phyloP scores from a whole-genome alignment of 352 stramenopile genomes.

The Phytophthora melonis region DNA sequence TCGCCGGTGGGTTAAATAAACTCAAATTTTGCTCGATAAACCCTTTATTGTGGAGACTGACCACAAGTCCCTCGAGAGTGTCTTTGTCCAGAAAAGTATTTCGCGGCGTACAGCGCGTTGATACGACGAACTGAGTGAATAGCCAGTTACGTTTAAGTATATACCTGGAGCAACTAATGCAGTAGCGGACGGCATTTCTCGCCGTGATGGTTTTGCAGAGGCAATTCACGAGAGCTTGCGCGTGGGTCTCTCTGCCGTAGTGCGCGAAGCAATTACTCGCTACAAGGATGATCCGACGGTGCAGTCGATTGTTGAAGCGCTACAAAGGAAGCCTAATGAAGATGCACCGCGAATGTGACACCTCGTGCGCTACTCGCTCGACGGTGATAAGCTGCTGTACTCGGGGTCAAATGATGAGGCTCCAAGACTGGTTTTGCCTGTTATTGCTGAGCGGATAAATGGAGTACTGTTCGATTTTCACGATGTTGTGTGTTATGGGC shows the following conservation, averaged over 20 bases:
- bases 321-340: too few species aligned
- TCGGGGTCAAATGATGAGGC: neutral
- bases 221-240: neutral
- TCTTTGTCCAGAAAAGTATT: neutral
- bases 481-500: neutral
- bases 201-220: neutral
- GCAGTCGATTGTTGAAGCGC: too few species aligned
- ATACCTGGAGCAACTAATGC: neutral
- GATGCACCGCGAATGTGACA: neutral
- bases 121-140: neutral
- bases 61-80: neutral
- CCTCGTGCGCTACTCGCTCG: neutral
- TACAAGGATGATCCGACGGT: neutral
- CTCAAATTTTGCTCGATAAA: neutral
- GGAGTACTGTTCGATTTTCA: neutral
- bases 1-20: too few species aligned
- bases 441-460: slow-evolving; percentile 2
- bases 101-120: neutral
- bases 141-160: neutral
- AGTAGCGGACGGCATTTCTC: neutral
- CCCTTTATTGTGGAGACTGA: neutral
- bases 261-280: neutral
- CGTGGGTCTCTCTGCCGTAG: neutral
- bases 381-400: neutral
- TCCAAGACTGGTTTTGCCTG: neutral